phyloP scores from a whole-genome alignment of 1,284 basidiomycete genomes.

The Heterobasidion occidentale region DNA sequence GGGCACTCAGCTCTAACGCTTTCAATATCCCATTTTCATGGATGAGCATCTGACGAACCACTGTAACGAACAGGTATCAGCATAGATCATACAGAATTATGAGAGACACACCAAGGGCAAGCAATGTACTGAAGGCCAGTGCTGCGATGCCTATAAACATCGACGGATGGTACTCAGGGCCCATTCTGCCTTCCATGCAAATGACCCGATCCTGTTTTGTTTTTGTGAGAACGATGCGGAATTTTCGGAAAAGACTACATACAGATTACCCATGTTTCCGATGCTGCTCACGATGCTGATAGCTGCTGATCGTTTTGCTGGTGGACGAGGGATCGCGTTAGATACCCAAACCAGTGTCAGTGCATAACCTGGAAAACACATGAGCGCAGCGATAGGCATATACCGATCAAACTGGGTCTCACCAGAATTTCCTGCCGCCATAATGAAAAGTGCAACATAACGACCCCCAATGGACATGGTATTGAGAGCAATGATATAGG shows the following conservation, averaged over 20 bases:
- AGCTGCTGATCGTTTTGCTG: conserved; percentile 45
- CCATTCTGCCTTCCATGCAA: conserved; percentile 30
- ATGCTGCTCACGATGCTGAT: conserved; percentile 36
- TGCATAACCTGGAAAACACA: conserved; percentile 36
- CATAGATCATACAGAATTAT: no score
- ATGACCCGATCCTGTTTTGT: conserved; percentile 25
- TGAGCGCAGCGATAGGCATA: no score
- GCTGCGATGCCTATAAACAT: conserved; percentile 29
- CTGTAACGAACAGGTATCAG: conserved; percentile 13
- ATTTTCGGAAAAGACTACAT: conserved; percentile 5
- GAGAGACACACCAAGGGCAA: conserved; percentile 21
- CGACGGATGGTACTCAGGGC: conserved; percentile 28
- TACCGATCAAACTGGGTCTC: no score
- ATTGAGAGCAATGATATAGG: conserved; percentile 52
- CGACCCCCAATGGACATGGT: conserved; percentile 48
- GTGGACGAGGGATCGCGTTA: conserved; percentile 55
- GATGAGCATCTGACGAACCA: conserved; percentile 26
- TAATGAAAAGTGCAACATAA: conserved; percentile 35
- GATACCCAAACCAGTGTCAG: conserved; percentile 58
- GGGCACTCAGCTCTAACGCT: conserved; percentile 23
- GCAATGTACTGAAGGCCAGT: conserved; percentile 18
- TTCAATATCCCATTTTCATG: conserved; percentile 26
- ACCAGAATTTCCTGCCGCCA: not conserved
- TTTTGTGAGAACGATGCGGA: no score
- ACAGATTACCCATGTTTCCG: conserved; percentile 32